These are phyloP conservation scores for Boletellus dicymbophilus DNA, from an alignment of 1,284 basidiomycete species.

Conservation along the genomic window DNA sequence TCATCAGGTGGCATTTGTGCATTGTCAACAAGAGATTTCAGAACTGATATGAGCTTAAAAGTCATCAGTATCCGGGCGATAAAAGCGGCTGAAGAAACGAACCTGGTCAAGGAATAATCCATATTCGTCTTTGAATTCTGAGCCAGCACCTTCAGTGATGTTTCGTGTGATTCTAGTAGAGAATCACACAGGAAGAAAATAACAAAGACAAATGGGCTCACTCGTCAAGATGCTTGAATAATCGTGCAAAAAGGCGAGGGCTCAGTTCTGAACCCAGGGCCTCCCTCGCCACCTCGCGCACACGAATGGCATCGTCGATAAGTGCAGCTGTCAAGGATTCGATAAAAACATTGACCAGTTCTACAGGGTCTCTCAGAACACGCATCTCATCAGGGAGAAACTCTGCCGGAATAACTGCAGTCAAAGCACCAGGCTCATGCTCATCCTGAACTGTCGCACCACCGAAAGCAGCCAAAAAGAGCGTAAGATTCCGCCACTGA, in stretches of 20 bases:
- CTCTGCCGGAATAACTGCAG: slow-evolving; percentile 56
- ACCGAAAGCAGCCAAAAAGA: slow-evolving; percentile 79
- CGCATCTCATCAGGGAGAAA: slow-evolving; percentile 74
- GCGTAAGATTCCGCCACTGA: slow-evolving; percentile 88
- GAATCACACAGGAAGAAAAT: not conserved
- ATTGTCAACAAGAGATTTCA: slow-evolving; percentile 79
- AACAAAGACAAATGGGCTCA: slow-evolving; percentile 38
- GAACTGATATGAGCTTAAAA: slow-evolving; percentile 65
- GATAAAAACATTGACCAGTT: slow-evolving; percentile 66
- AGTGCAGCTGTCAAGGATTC: slow-evolving; percentile 72
- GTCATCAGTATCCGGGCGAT: slow-evolving; percentile 12
- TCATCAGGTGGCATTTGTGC: slow-evolving; percentile 61
- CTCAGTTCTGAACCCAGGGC: slow-evolving; percentile 81
- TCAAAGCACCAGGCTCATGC: slow-evolving; percentile 49
- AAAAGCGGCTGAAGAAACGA: slow-evolving; percentile 13
- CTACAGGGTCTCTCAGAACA: slow-evolving; percentile 55
- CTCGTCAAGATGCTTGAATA: slow-evolving; percentile 77
- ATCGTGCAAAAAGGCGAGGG: slow-evolving; percentile 61
- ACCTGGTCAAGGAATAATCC: slow-evolving; percentile 79
- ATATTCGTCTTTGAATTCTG: slow-evolving; percentile 53
- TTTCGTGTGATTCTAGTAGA: slow-evolving; percentile 46
- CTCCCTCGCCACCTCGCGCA: slow-evolving; percentile 77
- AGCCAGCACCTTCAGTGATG: slow-evolving; percentile 45
- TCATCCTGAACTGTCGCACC: slow-evolving; percentile 63
- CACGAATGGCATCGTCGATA: slow-evolving; percentile 59